Evolutionary conservation across 2,329 filamentous ascomycete species (phyloP).

Genomic region (Penicillium sp.): DNA sequence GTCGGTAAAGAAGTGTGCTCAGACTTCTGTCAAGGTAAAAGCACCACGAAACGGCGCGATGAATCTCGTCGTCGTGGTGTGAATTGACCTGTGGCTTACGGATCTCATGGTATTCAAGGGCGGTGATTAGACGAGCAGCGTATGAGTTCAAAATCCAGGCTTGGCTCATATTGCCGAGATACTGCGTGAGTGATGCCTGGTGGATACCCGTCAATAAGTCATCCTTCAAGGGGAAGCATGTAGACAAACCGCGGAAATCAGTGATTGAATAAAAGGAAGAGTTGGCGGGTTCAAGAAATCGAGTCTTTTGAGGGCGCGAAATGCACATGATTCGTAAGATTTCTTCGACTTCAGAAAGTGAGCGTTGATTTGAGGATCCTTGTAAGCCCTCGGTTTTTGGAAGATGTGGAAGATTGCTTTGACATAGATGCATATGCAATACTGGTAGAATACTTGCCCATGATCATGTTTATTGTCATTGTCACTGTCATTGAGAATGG

Average conservation of each 20-base stretch:
- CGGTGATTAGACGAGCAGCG: constrained; percentile 27
- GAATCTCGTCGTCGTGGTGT: constrained; percentile 19
- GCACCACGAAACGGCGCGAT: constrained; percentile 27
- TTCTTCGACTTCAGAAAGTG: constrained; percentile 22
- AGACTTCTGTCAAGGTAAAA: constrained; percentile 30
- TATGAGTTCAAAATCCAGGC: constrained; percentile 28
- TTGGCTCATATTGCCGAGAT: constrained; percentile 25
- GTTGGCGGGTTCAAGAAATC: constrained; percentile 20
- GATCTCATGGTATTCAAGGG: constrained; percentile 24
- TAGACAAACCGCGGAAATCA: constrained; percentile 27
- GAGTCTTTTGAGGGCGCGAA: constrained; percentile 19
- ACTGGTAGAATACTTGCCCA: constrained; percentile 24
- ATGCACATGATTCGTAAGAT: constrained; percentile 19
- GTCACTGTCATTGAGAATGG: constrained; percentile 10
- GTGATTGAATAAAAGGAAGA: constrained; percentile 22
- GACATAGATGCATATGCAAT: constrained; percentile 26
- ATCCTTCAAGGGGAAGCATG: not conserved
- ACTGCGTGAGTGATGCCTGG: constrained; percentile 29
- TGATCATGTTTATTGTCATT: constrained; percentile 7
- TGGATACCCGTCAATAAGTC: not conserved
- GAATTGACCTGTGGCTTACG: not conserved
- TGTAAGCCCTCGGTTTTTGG: constrained; percentile 16
- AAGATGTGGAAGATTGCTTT: constrained; percentile 22
- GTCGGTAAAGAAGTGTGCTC: constrained; percentile 25
- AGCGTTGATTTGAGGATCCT: constrained; percentile 13